Base-by-base conservation (phyloP, 2,329 filamentous ascomycete species). In the Pyrenophora graminea region DNA sequence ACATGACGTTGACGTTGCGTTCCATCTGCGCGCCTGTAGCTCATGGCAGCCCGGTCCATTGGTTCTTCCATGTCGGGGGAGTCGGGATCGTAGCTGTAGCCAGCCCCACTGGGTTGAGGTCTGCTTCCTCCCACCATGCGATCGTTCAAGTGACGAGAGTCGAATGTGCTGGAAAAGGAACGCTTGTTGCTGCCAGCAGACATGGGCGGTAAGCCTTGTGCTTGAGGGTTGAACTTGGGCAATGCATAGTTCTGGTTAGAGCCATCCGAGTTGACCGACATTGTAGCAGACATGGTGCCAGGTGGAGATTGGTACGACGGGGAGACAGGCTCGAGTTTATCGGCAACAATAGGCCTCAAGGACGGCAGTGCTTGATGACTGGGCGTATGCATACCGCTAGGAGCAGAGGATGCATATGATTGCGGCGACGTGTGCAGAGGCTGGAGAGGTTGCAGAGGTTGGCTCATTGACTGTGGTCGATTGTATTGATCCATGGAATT, bases 1-100 rank as follows among this genome's bases (percentile, higher is more conserved):
- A 74, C 65, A 34, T 67, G 69, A 45, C 72, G 66, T 51, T 68
- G 70, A 44, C 71, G 67, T 47, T 71, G 68, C 8, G 73, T 75
- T 46, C 77, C 77, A 54, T 79, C 76, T 34, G 77, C 77, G 32
- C 77, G 72, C 36, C 76, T 71, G 57, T 80, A 80, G 55, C 70
- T 74, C 76, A 79, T 78, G 45, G 72, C 66, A 48, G 66, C 55
- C 38, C 68, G 59, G 42, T 74, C 64, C 70, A 71, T 64, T 40
- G 69, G 58, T 42, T 75, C 74, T 48, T 76, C 74, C 63, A 71
- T 71, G 48, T 77, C 75, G 10, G 71, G 69, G 31, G 57, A 65
- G 39, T 72, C 68, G 55, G 69, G 61, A 21, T 72, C 71, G 56
- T 71, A 71, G 9, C 43, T 63, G 48, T 73, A 71, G 27, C 58